Conservation (phyloP, 176 grass and related monocot genomes). For the Eragrostis nindensis region DNA sequence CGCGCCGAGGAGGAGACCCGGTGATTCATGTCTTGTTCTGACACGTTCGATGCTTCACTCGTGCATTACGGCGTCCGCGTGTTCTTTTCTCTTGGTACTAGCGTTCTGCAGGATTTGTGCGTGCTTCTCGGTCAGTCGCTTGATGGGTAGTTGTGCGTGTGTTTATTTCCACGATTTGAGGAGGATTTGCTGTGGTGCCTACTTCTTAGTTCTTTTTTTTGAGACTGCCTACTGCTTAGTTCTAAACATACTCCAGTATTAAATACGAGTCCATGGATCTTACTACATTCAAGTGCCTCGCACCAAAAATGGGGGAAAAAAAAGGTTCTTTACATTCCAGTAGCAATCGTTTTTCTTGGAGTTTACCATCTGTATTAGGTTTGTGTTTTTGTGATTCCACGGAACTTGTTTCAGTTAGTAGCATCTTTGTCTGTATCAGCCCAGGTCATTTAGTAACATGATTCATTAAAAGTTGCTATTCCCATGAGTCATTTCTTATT, state of each 20-base stretch:
- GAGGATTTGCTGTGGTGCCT: slow-evolving; percentile 4
- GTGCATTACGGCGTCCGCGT: background rate
- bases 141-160: background rate
- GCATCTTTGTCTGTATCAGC: slow-evolving; percentile 14
- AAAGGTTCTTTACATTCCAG: background rate
- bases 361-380: background rate
- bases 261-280: slow-evolving; percentile 43
- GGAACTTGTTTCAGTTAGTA: slow-evolving; percentile 30
- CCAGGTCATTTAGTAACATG: slow-evolving; percentile 21
- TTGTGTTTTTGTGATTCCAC: slow-evolving; percentile 14
- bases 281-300: background rate
- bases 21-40: slow-evolving; percentile 31
- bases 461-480: slow-evolving; percentile 8
- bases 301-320: background rate
- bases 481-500: slow-evolving; percentile 15
- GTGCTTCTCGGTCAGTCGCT: background rate
- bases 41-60: slow-evolving; percentile 3
- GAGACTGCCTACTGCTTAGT: background rate
- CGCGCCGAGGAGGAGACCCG: slow-evolving; percentile 59
- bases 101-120: slow-evolving; percentile 16
- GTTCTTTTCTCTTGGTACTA: slow-evolving; percentile 5
- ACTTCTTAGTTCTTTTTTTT: background rate
- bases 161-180: slow-evolving; percentile 16
- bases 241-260: slow-evolving; percentile 22
- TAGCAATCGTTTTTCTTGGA: background rate